Evolutionary conservation across 1,284 basidiomycete species (phyloP).

Genomic region (Thelephora terrestris): DNA sequence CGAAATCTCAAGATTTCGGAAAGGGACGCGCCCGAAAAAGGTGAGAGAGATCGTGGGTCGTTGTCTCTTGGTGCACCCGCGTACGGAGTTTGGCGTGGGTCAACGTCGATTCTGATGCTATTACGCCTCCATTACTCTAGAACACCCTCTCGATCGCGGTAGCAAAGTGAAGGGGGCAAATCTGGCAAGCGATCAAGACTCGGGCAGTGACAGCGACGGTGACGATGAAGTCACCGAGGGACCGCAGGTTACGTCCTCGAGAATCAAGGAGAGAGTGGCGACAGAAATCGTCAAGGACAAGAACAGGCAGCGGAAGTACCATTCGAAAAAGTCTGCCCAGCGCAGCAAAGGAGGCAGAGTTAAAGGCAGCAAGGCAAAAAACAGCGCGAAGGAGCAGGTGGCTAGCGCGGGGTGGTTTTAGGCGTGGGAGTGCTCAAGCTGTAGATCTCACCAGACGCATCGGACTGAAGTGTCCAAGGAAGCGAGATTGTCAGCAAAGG

Average conservation of each 20-base stretch:
- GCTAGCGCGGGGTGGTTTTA: slow-evolving; percentile 37
- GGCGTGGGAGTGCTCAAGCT: no score
- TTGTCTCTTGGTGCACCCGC: no score
- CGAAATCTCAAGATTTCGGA: no score
- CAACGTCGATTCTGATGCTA: no score
- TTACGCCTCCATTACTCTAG: no score
- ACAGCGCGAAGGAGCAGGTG: slow-evolving; percentile 55
- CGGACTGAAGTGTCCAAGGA: no score
- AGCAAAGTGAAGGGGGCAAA: no score
- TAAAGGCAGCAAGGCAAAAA: slow-evolving; percentile 80
- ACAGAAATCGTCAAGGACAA: slow-evolving; percentile 53
- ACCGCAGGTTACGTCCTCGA: slow-evolving; percentile 4
- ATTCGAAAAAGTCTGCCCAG: slow-evolving; percentile 55
- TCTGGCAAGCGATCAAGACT: slow-evolving; percentile 15
- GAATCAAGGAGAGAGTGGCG: slow-evolving; percentile 50
- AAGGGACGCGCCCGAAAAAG: no score
- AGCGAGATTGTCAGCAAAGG: no score
- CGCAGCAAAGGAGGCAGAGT: slow-evolving; percentile 49
- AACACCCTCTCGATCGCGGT: not conserved
- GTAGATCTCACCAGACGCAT: no score
- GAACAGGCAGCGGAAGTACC: slow-evolving; percentile 61
- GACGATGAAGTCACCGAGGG: slow-evolving; percentile 1
- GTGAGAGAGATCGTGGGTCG: no score
- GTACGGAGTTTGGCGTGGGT: no score
- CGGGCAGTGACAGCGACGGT: slow-evolving; percentile 10